Percentiles rank a stretch among this genome's conserved stretches.
Conservation (phyloP, 2,329 filamentous ascomycete species). For the Eutypella sp. region DNA sequence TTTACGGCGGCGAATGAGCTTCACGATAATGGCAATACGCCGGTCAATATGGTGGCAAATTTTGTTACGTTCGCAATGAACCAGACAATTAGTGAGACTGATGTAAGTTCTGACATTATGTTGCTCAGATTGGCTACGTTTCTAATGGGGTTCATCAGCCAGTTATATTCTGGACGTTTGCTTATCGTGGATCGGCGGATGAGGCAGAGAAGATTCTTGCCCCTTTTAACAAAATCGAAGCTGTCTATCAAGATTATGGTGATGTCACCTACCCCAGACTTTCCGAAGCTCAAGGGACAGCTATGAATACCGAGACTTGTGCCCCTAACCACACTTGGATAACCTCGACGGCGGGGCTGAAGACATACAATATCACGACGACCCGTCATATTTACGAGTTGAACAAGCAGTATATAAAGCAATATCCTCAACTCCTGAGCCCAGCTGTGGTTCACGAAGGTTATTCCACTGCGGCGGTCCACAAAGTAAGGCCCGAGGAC, state of each 20-base stretch:
- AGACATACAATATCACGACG: slow-evolving; percentile 15
- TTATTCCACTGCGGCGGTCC: slow-evolving; percentile 14
- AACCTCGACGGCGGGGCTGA: neutral
- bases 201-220: neutral
- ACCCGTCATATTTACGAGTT: slow-evolving; percentile 14
- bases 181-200: neutral
- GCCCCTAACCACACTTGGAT: neutral
- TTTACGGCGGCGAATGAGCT: slow-evolving; percentile 17
- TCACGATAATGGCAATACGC: slow-evolving; percentile 10
- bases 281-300: neutral
- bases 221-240: neutral
- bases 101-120: too few species aligned
- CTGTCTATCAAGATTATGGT: neutral
- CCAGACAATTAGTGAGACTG: slow-evolving; percentile 5
- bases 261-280: neutral
- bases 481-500: too few species aligned
- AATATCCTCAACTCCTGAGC: slow-evolving; percentile 3
- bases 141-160: too few species aligned
- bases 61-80: slow-evolving; percentile 10
- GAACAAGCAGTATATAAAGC: slow-evolving; percentile 6
- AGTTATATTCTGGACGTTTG: neutral
- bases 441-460: slow-evolving; percentile 14
- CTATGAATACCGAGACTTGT: neutral
- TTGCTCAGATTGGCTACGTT: too few species aligned
- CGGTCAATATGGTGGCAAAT: slow-evolving; percentile 10